These are phyloP conservation scores for Monotropa hypopitys DNA, from an alignment of 179 eudicot genomes.

Conservation along the genomic window DNA sequence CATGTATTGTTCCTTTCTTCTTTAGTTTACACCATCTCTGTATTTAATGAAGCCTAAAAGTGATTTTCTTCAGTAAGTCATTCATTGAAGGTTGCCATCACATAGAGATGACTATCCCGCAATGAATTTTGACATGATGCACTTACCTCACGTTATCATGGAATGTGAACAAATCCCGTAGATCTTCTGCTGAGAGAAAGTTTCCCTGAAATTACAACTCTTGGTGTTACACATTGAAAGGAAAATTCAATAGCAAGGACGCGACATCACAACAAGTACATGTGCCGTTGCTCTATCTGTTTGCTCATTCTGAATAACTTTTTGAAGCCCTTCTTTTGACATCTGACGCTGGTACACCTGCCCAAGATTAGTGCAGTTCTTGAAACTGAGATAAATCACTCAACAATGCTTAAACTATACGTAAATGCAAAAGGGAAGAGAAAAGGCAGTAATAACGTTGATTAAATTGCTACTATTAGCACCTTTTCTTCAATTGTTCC, in stretches of 20 bases:
- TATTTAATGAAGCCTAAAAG: background rate
- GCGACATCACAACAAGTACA: conserved; percentile 12
- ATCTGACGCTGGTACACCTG: conserved; percentile 99
- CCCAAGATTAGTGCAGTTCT: conserved; percentile 9
- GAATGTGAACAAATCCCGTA: conserved; percentile 78
- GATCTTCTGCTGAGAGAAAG: conserved; percentile 74
- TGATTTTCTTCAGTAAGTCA: background rate
- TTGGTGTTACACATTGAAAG: conserved; percentile 5
- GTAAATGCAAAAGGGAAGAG: background rate
- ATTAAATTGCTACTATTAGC: conserved; percentile 1
- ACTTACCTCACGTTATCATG: conserved; percentile 54
- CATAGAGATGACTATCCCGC: background rate
- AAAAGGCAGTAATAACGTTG: background rate
- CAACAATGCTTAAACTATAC: background rate
- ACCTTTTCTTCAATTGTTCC: conserved; percentile 99
- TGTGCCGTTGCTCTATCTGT: conserved; percentile 34
- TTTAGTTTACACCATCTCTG: background rate
- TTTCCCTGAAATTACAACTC: conserved; percentile 48
- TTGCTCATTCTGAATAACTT: conserved; percentile 89
- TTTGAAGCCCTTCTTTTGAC: conserved; percentile 99
- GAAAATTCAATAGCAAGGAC: background rate
- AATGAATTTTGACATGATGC: background rate
- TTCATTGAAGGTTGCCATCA: background rate
- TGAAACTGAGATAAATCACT: background rate
- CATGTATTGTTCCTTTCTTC: background rate